phyloP scores from a whole-genome alignment of 768 basidiomycete genomes.

The Amanita molliuscula region DNA sequence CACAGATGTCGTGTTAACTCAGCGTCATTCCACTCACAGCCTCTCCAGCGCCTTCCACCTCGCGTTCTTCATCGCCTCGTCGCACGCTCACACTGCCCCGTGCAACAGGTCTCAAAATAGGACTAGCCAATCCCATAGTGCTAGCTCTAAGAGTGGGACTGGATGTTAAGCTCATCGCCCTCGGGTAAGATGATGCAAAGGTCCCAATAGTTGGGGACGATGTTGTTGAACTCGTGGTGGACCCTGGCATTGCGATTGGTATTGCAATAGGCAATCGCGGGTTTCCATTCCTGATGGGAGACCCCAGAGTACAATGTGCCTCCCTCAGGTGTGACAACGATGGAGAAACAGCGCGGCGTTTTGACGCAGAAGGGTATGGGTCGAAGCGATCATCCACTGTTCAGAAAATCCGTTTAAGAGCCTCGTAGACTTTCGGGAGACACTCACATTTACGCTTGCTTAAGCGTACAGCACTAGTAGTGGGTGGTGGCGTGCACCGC shows the following conservation, averaged over 20 bases:
- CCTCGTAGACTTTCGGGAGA: slow-evolving; percentile 2
- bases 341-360: slow-evolving; percentile 77
- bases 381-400: slow-evolving; percentile 79
- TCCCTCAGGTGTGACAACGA: slow-evolving; percentile 63
- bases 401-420: slow-evolving; percentile 7
- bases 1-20: slow-evolving; percentile 16
- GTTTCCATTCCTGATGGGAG: slow-evolving; percentile 36
- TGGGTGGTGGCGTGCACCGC: slow-evolving; percentile 78
- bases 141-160: slow-evolving; percentile 63
- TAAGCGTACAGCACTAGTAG: slow-evolving; percentile 62
- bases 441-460: slow-evolving; percentile 72
- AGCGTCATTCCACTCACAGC: slow-evolving; percentile 58
- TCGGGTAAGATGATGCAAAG: slow-evolving; percentile 36
- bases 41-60: slow-evolving; percentile 73
- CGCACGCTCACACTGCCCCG: slow-evolving; percentile 27
- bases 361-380: slow-evolving; percentile 68
- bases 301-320: slow-evolving; percentile 36
- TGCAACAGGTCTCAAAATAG: slow-evolving; percentile 61
- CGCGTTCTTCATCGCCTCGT: slow-evolving; percentile 51
- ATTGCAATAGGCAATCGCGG: slow-evolving; percentile 54
- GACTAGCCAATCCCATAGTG: slow-evolving; percentile 64
- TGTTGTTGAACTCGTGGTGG: slow-evolving; percentile 48
- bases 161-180: slow-evolving; percentile 48
- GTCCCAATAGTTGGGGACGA: slow-evolving; percentile 64
- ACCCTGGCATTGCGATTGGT: slow-evolving; percentile 51